Base-by-base conservation (phyloP, 768 basidiomycete genomes). In the Myochromella boudieri region DNA sequence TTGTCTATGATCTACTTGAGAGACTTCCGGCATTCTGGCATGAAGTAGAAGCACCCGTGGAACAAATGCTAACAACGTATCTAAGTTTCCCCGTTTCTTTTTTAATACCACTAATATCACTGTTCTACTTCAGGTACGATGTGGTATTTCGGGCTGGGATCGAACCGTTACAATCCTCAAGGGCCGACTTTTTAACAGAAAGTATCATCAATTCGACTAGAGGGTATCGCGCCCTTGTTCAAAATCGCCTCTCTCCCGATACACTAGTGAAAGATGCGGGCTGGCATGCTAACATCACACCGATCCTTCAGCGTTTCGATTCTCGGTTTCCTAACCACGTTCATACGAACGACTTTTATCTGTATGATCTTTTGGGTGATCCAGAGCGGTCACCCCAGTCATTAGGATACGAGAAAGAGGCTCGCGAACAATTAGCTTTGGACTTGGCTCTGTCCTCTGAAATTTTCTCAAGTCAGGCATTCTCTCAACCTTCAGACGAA, bases 11-110 rank as follows among this genome's bases (percentile, higher is more conserved):
- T 27, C 54, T 76, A 15, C 51, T 86, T 12, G 80, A 83, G 15
- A 68, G 61, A 29, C 72, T 88, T 50, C 74, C 81, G 0, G 64
- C 65, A 6, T 79, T 80, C 52, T 83, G 81, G 78, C 77, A 81
- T 54, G 67, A 68, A n/a, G 50, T 64, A 3, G 77, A 81, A 45
- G 63, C 59, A 21, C 68, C 73, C 2, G 54, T 69, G 1, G 81
- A 84, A 29, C 68, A 80, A 42, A 67, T 85, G 52, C 55, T 89
- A 20, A 91, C 85, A 21, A 74, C 71, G 89, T 91, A 53, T 53
- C 68, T 56, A 41, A 31, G 25, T 27, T 38, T 39, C 21, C 18
- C n/a, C 36, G 22, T 7, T 3, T 24, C 17, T 17, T 37, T 6
- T n/a, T 24, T 7, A 43, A 39, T n/a, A 48, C 14, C 45, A 31